Evolutionary conservation across 2,329 filamentous ascomycete species (phyloP).

Genomic region (Fusarium aywerte): DNA sequence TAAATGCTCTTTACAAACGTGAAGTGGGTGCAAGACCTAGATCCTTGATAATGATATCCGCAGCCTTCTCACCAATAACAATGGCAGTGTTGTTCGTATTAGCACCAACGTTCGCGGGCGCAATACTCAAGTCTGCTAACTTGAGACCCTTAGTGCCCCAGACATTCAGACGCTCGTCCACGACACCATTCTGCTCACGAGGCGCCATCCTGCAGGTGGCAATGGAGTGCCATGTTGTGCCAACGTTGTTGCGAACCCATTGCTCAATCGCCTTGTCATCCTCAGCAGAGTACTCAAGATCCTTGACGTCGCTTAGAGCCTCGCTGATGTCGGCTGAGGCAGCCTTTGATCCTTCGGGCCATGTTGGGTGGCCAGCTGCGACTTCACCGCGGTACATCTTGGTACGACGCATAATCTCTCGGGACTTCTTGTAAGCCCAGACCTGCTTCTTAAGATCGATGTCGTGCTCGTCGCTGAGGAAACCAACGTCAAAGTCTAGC

Average conservation of each 20-base stretch:
- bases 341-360: slow-evolving; percentile 55
- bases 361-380: slow-evolving; percentile 56
- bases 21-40: slow-evolving; percentile 36
- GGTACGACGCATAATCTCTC: slow-evolving; percentile 69
- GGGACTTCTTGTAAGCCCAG: slow-evolving; percentile 74
- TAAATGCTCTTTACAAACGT: neutral
- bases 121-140: slow-evolving; percentile 54
- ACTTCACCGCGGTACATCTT: slow-evolving; percentile 63
- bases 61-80: slow-evolving; percentile 60
- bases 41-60: slow-evolving; percentile 55
- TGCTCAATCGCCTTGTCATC: slow-evolving; percentile 62
- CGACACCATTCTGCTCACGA: slow-evolving; percentile 54
- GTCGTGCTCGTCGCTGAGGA: slow-evolving; percentile 65
- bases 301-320: slow-evolving; percentile 47
- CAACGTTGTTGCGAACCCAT: slow-evolving; percentile 54
- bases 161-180: slow-evolving; percentile 52
- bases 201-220: slow-evolving; percentile 60
- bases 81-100: slow-evolving; percentile 63
- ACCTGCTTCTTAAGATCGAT: slow-evolving; percentile 70
- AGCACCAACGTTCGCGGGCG: slow-evolving; percentile 55
- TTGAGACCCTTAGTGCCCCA: slow-evolving; percentile 57
- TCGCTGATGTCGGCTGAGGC: slow-evolving; percentile 59
- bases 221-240: slow-evolving; percentile 59
- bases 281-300: slow-evolving; percentile 62
- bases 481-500: slow-evolving; percentile 68